These are phyloP conservation scores for Blastocystis sp. DNA, from an alignment of 352 stramenopile genomes.

Conservation along the genomic window DNA sequence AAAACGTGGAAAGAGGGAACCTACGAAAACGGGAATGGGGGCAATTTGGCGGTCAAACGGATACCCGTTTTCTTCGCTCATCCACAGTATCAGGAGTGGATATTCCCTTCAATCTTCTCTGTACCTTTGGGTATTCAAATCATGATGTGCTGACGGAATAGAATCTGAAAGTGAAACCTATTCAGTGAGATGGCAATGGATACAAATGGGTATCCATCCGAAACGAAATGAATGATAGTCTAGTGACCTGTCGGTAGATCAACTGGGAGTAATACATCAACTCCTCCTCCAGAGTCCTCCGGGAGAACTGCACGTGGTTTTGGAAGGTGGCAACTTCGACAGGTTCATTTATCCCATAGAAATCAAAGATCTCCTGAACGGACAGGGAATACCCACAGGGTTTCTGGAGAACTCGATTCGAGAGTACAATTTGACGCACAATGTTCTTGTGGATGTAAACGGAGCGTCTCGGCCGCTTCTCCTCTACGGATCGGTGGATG, in stretches of 20 bases:
- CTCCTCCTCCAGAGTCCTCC: constrained; percentile 46
- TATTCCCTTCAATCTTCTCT: too few species aligned
- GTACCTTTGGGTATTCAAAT: too few species aligned
- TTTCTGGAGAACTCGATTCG: background rate
- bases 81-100: too few species aligned
- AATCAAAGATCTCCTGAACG: constrained; percentile 24
- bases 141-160: too few species aligned
- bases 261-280: constrained; percentile 35
- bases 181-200: too few species aligned
- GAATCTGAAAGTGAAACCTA: too few species aligned
- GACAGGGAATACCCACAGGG: background rate
- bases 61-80: too few species aligned
- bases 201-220: too few species aligned
- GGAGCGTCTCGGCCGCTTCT: background rate
- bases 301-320: constrained; percentile 24
- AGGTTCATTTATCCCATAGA: background rate
- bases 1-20: constrained; percentile 16
- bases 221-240: background rate
- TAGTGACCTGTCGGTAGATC: constrained; percentile 7
- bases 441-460: constrained; percentile 18
- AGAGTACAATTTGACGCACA: constrained; percentile 39
- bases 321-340: background rate
- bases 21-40: constrained; percentile 17
- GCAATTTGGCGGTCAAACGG: background rate
- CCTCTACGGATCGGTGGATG: constrained; percentile 33